Evolutionary conservation across 306 rosid species (phyloP), one percentile per base, ranked within the genome.

Genomic region (Amphicarpaea edgeworthii): DNA sequence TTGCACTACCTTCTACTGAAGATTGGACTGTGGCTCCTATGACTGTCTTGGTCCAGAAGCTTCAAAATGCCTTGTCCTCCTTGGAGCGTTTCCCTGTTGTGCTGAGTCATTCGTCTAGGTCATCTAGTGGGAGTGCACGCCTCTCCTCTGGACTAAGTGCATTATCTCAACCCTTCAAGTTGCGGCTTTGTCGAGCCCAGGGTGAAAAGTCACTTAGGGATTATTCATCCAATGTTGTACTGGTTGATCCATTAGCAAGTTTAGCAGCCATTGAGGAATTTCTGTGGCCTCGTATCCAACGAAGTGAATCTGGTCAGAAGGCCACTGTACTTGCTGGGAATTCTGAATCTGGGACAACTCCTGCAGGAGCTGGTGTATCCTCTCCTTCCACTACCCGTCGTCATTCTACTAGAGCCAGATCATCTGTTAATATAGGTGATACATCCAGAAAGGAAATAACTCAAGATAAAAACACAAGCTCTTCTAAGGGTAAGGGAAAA

Each of bases 241-340:
- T 96, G 79, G 93, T 96, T 73, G 99, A 96, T 75, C 99, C 99
- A 47, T 76, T 92, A 50, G 98, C 99, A 47, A 89, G 98, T 82
- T 86, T 96, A 82, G 98, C 98, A 77, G 99, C 99, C 45, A 91
- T 93, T 37, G 99, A 96, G 74, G 99, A 96, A 68, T 96, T 96
- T 83, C 93, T 96, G 66, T 96, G 99, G 99, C 93, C 96, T 71
- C 92, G 99, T 61, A 86, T 96, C 77, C 99, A 92, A 82, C 89
- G 96, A 62, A 78, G 90, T 55, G 97, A 92, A 80, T 86, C 98
- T 82, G 92, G 86, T 74, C 97, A 90, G 84, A 90, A 89, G 85
- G 82, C 88, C 49, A 53, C 87, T 21, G 80, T 81, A 47, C 90
- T 96, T 70, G 85, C 81, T 49, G 96, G 91, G 68, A 92, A 95